Evolutionary conservation across 2,329 filamentous ascomycete genomes (phyloP).

Genomic region (Pseudogymnoascus sp.): DNA sequence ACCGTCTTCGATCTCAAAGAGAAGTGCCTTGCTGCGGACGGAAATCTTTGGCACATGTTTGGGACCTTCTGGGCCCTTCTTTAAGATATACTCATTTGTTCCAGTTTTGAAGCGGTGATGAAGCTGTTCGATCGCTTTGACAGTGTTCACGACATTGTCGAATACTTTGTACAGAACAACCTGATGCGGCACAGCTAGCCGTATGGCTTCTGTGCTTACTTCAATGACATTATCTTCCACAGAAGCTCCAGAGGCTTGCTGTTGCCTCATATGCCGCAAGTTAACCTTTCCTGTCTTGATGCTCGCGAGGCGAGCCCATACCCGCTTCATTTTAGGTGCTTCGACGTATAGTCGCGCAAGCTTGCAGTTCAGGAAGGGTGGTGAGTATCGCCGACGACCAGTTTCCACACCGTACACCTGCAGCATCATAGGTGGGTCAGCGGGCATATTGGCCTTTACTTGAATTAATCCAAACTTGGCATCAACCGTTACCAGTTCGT

Average conservation of each 20-base stretch:
- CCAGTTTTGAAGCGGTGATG: constrained; percentile 86
- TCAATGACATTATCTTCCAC: constrained; percentile 78
- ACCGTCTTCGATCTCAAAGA: constrained; percentile 92
- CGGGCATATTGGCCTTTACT: constrained; percentile 79
- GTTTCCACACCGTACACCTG: constrained; percentile 77
- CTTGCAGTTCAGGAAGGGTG: constrained; percentile 70
- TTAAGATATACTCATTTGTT: constrained; percentile 78
- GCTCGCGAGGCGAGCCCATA: constrained; percentile 82
- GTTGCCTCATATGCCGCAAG: constrained; percentile 67
- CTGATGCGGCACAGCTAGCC: constrained; percentile 83
- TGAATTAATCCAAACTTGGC: constrained; percentile 76
- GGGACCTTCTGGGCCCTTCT: constrained; percentile 76
- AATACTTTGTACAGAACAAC: constrained; percentile 81
- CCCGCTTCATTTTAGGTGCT: constrained; percentile 69
- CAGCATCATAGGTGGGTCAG: constrained; percentile 85
- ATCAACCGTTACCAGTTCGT: constrained; percentile 73
- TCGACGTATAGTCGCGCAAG: constrained; percentile 81
- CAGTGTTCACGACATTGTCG: constrained; percentile 84
- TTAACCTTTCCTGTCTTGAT: constrained; percentile 76
- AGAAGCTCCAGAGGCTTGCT: constrained; percentile 48
- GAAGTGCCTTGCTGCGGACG: constrained; percentile 67
- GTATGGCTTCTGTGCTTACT: constrained; percentile 74
- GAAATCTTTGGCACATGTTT: constrained; percentile 83
- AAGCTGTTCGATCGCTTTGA: constrained; percentile 84
- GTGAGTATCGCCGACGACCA: constrained; percentile 79